phyloP scores from a whole-genome alignment of 2,329 filamentous ascomycete genomes.

The Lasiodiplodia hormozganensis region DNA sequence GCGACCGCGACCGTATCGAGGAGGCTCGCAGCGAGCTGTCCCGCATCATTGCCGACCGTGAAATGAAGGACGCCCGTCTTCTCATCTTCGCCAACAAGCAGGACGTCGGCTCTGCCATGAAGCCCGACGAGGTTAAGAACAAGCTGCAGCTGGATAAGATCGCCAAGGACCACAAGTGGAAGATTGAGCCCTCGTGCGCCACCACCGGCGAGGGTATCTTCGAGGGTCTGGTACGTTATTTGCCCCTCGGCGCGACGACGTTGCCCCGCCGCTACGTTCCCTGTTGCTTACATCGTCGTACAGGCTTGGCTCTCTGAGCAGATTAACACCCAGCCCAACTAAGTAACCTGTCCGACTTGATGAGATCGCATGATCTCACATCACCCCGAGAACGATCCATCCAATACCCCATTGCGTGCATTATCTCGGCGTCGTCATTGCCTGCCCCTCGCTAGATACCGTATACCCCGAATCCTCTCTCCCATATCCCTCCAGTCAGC shows the following conservation, averaged over 20 bases:
- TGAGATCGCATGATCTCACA: slow-evolving; percentile 17
- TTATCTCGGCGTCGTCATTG: slow-evolving; percentile 23
- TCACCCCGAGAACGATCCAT: slow-evolving; percentile 13
- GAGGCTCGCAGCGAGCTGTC: slow-evolving; percentile 97
- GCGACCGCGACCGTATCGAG: slow-evolving; percentile 96
- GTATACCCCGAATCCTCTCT: slow-evolving; percentile 16
- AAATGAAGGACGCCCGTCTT: slow-evolving; percentile 95
- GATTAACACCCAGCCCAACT: slow-evolving; percentile 30
- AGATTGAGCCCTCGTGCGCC: slow-evolving; percentile 61
- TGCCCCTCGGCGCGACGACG: not conserved
- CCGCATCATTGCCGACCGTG: slow-evolving; percentile 98
- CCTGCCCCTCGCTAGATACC: slow-evolving; percentile 15
- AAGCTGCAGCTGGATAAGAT: slow-evolving; percentile 56
- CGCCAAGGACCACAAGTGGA: slow-evolving; percentile 61
- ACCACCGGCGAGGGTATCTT: slow-evolving; percentile 62
- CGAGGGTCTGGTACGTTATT: slow-evolving; percentile 53
- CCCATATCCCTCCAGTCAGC: slow-evolving; percentile 3
- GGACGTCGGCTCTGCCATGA: slow-evolving; percentile 75
- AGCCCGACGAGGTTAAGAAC: slow-evolving; percentile 58
- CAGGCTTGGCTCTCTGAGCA: slow-evolving; percentile 30
- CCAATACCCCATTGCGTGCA: slow-evolving; percentile 13
- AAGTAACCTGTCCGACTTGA: not conserved
- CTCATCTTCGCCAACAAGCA: slow-evolving; percentile 99
- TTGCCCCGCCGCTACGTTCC: too few relatives aligned
- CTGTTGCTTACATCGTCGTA: not conserved